A percentile compares a stretch with the other conserved stretches of the same genome.
phyloP scores from a whole-genome alignment of 1,284 basidiomycete genomes.

The Phylloporus sp. region DNA sequence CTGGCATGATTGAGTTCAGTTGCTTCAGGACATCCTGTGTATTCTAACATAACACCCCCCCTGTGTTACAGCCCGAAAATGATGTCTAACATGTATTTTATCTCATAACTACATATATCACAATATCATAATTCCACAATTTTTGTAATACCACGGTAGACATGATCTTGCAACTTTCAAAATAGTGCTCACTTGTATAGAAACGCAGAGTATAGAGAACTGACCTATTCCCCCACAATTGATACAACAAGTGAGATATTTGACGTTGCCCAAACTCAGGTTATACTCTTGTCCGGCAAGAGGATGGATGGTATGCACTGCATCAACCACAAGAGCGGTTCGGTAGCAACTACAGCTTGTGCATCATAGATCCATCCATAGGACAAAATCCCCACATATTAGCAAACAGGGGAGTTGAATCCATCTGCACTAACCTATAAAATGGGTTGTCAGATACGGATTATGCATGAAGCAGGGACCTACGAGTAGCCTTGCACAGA shows the following conservation, averaged over 20 bases:
- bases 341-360: slow-evolving; percentile 93
- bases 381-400: slow-evolving; percentile 85
- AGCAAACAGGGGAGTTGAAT: slow-evolving; percentile 90
- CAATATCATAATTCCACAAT: too few relatives aligned
- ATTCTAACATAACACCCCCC: too few relatives aligned
- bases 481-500: slow-evolving; percentile 78
- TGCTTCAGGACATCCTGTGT: too few relatives aligned
- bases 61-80: too few relatives aligned
- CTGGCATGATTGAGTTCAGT: too few relatives aligned
- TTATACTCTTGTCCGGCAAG: slow-evolving; percentile 98
- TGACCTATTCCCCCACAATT: slow-evolving; percentile 80
- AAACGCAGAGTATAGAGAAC: slow-evolving; percentile 24
- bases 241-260: slow-evolving; percentile 69
- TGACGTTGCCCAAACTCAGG: slow-evolving; percentile 87
- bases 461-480: slow-evolving; percentile 24
- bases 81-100: too few relatives aligned
- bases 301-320: slow-evolving; percentile 95
- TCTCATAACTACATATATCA: too few relatives aligned
- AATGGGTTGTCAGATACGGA: slow-evolving; percentile 17
- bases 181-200: too few relatives aligned
- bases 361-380: slow-evolving; percentile 94
- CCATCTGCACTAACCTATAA: slow-evolving; percentile 93
- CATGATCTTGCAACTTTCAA: too few relatives aligned
- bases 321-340: slow-evolving; percentile 93
- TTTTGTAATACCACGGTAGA: too few relatives aligned